Evolutionary conservation across 2,329 filamentous ascomycete genomes (phyloP).

Genomic region (Massarina eburnea): DNA sequence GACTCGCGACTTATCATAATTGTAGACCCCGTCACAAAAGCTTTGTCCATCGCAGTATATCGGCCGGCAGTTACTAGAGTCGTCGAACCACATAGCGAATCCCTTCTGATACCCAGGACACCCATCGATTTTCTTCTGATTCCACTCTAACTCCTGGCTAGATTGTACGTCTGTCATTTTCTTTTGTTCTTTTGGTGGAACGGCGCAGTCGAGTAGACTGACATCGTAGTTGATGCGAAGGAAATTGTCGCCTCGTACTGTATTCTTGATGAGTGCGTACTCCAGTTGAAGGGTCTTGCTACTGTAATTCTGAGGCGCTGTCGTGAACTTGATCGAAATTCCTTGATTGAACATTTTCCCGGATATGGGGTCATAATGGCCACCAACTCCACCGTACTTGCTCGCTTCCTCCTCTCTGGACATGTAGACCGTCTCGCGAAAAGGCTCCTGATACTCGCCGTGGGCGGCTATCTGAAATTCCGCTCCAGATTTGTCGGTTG

Average conservation of each 20-base stretch:
- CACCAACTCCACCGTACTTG: too few relatives aligned
- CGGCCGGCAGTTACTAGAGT: constrained; percentile 2
- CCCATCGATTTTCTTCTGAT: constrained; percentile 2
- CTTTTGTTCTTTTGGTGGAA: not conserved
- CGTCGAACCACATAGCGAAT: constrained; percentile 3
- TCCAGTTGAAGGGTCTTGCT: too few relatives aligned
- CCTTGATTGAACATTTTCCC: too few relatives aligned
- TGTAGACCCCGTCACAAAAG: constrained; percentile 6
- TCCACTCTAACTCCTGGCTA: not conserved
- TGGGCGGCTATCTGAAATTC: too few relatives aligned
- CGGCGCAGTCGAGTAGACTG: constrained; percentile 15
- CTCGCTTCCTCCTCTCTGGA: too few relatives aligned
- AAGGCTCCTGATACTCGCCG: too few relatives aligned
- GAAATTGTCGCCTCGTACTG: constrained; percentile 3
- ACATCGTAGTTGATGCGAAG: constrained; percentile 16
- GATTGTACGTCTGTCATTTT: not conserved
- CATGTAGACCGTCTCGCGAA: too few relatives aligned
- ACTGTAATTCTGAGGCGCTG: too few relatives aligned
- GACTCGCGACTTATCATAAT: constrained; percentile 3
- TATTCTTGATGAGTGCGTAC: constrained; percentile 7
- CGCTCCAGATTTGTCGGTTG: too few relatives aligned
- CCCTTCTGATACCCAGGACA: constrained; percentile 7
- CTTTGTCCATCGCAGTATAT: constrained; percentile 8
- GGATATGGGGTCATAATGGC: too few relatives aligned
- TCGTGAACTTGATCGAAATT: too few relatives aligned